Base-by-base conservation (phyloP, 2,329 filamentous ascomycete species). In the Penicillium sp. region DNA sequence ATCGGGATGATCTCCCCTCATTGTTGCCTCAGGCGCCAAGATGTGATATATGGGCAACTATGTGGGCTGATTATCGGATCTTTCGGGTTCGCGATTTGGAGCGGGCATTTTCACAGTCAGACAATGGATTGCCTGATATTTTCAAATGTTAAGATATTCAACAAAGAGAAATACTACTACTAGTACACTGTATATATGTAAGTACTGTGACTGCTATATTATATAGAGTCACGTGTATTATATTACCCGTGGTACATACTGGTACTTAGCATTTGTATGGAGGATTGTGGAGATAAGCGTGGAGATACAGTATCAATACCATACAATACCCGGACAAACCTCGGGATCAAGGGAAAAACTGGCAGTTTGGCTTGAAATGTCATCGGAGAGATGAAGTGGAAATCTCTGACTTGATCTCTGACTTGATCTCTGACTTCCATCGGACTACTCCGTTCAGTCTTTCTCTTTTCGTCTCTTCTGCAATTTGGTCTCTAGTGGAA, bases 301-400 rank as follows among this genome's bases (percentile, higher is more conserved):
- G 57, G 57, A 58, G 55, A 60, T 60, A 59, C 58, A 4, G 41
- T 48, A 9, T 26, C 28, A 41, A 48, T 59, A 59, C 53, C 22
- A 9, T 29, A n/a, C 26, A 40, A 26, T 46, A 44, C 33, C n/a
- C 52, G 58, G 58, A 49, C 51, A 59, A 60, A 59, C 46, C 38
- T 60, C 56, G 54, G 56, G 45, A 49, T 56, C 45, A 21, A 43
- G 29, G 26, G 43, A 33, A 43, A 44, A 50, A 22, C 22, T 43
- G 47, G 22, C 21, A 28, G 15, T 47, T 43, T 21, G 24, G 19
- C 12, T 35, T 45, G 38, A 39, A 32, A 46, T 24, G 38, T 40
- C 31, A 43, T 39, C 46, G 43, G 44, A 34, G 32, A 32, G 46
- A 35, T 33, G 28, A 12, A 19, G 2, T 31, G 9, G 24, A 34